Evolutionary conservation across 176 grass and related monocot genomes (phyloP).

Genomic region (Chloris gayana): DNA sequence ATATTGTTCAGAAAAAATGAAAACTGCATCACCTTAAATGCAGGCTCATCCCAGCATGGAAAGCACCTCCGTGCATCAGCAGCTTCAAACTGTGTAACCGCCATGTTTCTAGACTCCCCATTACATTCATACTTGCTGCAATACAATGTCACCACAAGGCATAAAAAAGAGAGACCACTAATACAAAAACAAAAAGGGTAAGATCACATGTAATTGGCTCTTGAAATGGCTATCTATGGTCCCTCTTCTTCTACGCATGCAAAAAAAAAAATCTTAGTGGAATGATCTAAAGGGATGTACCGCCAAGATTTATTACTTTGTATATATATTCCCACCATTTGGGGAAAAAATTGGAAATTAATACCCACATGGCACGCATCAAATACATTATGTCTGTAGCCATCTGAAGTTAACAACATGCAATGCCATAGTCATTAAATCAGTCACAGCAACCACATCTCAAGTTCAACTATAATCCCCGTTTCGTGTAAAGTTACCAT

Average conservation of each 20-base stretch:
- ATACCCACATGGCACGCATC: background rate
- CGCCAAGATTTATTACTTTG: background rate
- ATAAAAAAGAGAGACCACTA: background rate
- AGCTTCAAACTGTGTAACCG: constrained; percentile 80
- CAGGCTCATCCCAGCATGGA: constrained; percentile 89
- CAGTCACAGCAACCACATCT: background rate
- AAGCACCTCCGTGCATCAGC: constrained; percentile 84
- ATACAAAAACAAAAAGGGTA: background rate
- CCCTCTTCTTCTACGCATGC: background rate
- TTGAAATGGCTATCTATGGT: background rate
- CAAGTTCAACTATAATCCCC: background rate
- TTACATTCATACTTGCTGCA: constrained; percentile 64
- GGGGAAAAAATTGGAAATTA: background rate
- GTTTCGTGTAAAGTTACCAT: background rate
- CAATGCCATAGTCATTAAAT: background rate
- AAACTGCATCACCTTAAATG: constrained; percentile 63
- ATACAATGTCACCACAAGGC: constrained; percentile 7
- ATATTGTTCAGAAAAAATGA: constrained; percentile 6
- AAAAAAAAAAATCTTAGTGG: background rate
- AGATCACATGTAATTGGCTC: background rate
- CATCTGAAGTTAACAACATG: background rate
- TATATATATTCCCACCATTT: background rate
- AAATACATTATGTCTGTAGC: background rate
- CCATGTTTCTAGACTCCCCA: constrained; percentile 68
- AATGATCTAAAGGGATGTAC: background rate